Base-by-base conservation (phyloP, 2,329 filamentous ascomycete genomes). In the Phoma sp. region DNA sequence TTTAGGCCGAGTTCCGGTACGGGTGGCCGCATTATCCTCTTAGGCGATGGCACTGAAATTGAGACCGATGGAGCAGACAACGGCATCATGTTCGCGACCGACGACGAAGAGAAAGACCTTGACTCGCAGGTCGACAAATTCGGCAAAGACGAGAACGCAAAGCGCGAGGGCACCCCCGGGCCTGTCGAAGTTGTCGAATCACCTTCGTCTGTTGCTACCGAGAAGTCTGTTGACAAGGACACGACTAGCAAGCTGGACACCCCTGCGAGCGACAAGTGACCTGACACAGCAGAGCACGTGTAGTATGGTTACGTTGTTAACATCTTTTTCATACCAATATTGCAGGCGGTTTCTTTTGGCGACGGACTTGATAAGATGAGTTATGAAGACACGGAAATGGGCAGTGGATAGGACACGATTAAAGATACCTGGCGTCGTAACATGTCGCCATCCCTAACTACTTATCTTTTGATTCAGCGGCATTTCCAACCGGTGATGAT, bases 71-170 rank as follows among this genome's bases (percentile, higher is more conserved):
- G 89, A 73, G 88, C 92, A 76, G 92, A 97, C 72, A 87, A 89
- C 61, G 92, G 96, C 69, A 93, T 96, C 69, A 93, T 96, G 88
- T 96, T 97, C 78, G 91, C 97, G 75, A 88, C 92, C 68, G 89
- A 91, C 73, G 91, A 96, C 71, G 85, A 87, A 67, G 90, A 96
- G 71, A 90, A 91, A 75, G 92, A 96, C 72, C 82, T 93, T 60
- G 88, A 86, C 62, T 93, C 89, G 75, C 91, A 96, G 79, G 89
- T 95, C 57, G 84, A 86, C 72, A 93, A 90, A 79, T 80, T 79
- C 55, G 58, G 56, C 54, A 61, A 63, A 33, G 61, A 69, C 42
- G 57, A 53, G 10, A 8, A 33, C 7, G 61, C 67, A n/a, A 68
- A 44, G 39, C 52, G 51, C 23, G 51, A 54, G n/a, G 51, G 39